Conservation (phyloP, 208 protist genomes). For the Lotmaria passim region DNA sequence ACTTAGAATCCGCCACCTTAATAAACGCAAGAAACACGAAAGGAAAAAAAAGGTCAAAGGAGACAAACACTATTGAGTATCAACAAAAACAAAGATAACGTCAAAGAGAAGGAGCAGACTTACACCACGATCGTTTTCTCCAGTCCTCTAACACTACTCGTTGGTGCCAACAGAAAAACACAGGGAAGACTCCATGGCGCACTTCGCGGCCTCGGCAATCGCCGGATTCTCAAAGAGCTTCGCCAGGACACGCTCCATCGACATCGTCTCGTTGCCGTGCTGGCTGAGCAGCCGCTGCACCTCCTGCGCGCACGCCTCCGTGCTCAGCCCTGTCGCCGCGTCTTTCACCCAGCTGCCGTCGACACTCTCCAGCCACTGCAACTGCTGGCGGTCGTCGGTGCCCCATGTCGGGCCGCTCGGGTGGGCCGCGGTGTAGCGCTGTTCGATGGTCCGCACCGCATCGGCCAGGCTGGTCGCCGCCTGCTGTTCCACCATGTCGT, state of each 20-base stretch:
- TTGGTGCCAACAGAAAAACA: neutral
- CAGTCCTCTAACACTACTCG: neutral
- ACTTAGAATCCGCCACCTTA: neutral
- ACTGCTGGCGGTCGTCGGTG: conserved; percentile 32
- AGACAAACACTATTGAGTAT: neutral
- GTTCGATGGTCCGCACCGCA: conserved; percentile 50
- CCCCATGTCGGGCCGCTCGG: conserved; percentile 47
- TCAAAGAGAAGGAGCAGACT: too few species aligned
- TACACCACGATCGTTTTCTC: neutral
- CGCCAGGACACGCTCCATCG: conserved; percentile 48
- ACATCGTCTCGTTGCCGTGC: conserved; percentile 13
- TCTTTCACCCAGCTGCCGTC: conserved; percentile 20
- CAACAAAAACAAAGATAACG: neutral
- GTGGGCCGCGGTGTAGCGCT: conserved; percentile 41
- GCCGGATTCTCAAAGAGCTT: conserved; percentile 57
- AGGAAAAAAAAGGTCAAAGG: neutral
- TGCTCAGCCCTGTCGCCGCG: neutral
- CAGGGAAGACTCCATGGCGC: conserved; percentile 12
- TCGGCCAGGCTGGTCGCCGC: conserved; percentile 37
- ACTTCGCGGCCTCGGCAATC: conserved; percentile 34
- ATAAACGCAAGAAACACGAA: neutral
- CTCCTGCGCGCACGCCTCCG: conserved; percentile 10
- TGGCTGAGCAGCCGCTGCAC: conserved; percentile 31
- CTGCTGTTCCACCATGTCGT: conserved; percentile 50
- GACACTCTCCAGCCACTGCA: conserved; percentile 56